Evolutionary conservation across 148 eudicot genomes (phyloP).

Genomic region (Cornus florida): DNA sequence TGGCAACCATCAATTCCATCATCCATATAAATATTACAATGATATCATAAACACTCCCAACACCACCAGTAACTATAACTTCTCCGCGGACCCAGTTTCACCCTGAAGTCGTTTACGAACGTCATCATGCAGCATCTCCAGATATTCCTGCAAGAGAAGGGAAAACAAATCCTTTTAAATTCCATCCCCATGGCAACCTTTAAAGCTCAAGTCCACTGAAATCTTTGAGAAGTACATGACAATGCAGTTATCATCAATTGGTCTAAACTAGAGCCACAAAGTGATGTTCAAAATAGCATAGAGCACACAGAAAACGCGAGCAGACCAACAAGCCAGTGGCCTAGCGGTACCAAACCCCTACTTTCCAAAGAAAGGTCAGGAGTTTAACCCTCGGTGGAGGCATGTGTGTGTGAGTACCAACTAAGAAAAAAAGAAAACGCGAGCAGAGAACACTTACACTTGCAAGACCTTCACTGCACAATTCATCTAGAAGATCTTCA

Average conservation of each 20-base stretch:
- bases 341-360: no score
- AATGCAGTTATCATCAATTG: no score
- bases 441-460: slow-evolving; percentile 22
- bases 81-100: slow-evolving; percentile 11
- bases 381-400: no score
- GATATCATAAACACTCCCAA: not conserved
- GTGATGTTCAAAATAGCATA: not conserved
- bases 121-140: slow-evolving; percentile 33
- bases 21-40: not conserved
- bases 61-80: not conserved
- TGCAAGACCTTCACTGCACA: slow-evolving; percentile 32
- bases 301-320: not conserved
- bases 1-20: not conserved
- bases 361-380: no score
- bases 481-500: slow-evolving; percentile 27
- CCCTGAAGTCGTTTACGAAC: slow-evolving; percentile 22
- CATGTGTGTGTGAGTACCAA: no score
- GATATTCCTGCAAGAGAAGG: slow-evolving; percentile 29
- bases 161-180: not conserved
- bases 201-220: not conserved
- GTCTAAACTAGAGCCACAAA: no score
- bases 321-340: no score
- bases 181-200: not conserved
- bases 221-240: no score
- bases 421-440: not conserved